Conservation (phyloP, 169 alveolate genomes). For the Eimeria tenella region DNA sequence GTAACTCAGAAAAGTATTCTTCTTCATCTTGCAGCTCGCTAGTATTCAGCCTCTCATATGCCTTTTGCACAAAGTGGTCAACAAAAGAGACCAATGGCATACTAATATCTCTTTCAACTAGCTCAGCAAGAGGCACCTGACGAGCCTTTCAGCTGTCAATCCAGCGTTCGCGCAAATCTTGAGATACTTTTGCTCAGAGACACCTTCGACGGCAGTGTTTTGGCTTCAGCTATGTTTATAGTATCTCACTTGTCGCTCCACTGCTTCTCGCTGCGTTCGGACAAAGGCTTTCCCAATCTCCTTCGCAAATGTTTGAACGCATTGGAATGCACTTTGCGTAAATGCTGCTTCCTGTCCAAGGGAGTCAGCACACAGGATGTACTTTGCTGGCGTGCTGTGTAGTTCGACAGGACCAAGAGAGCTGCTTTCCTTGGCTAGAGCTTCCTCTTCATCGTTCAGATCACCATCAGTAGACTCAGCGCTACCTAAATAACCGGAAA, state of each 20-base stretch:
- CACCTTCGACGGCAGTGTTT: too few relatives aligned
- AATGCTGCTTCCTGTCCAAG: slow-evolving; percentile 9
- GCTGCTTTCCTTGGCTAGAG: not conserved
- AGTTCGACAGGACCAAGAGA: slow-evolving; percentile 3
- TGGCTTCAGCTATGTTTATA: not conserved
- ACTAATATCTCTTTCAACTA: too few relatives aligned
- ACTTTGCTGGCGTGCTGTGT: slow-evolving; percentile 7
- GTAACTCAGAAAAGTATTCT: not conserved
- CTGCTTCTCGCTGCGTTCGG: slow-evolving; percentile 45
- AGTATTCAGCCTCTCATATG: slow-evolving; percentile 6
- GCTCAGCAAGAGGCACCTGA: too few relatives aligned
- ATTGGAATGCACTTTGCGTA: not conserved
- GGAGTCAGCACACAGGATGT: slow-evolving; percentile 46
- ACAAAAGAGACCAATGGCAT: too few relatives aligned
- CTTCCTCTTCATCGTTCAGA: not conserved
- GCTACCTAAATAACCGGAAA: not conserved
- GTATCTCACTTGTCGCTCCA: slow-evolving; percentile 27
- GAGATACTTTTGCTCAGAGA: too few relatives aligned
- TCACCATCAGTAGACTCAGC: not conserved
- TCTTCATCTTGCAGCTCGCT: not conserved
- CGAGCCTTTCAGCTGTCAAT: too few relatives aligned
- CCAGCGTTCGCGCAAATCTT: too few relatives aligned
- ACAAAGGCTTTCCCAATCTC: slow-evolving; percentile 17
- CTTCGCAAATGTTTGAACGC: slow-evolving; percentile 23
- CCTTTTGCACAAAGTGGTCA: not conserved